These are phyloP conservation scores for Fusarium brevicatenulatum DNA, from an alignment of 2,329 filamentous ascomycete genomes.

Conservation along the genomic window DNA sequence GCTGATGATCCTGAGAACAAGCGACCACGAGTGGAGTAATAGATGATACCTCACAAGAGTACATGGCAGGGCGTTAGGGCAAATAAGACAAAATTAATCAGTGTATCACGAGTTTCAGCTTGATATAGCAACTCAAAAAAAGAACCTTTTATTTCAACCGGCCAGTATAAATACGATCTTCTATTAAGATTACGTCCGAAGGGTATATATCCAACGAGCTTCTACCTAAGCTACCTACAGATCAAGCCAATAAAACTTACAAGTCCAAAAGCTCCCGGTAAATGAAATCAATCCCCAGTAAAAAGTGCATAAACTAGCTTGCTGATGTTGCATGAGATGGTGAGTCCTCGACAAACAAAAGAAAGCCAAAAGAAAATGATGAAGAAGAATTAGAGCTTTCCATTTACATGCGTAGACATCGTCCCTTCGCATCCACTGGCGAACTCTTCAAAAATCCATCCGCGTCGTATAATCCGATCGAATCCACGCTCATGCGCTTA, in stretches of 20 bases:
- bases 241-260: background rate
- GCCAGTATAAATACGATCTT: slow-evolving; percentile 12
- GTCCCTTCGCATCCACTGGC: slow-evolving; percentile 48
- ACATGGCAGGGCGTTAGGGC: slow-evolving; percentile 38
- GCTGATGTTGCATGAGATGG: slow-evolving; percentile 12
- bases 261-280: background rate
- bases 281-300: background rate
- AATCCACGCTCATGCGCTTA: slow-evolving; percentile 50
- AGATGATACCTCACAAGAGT: background rate
- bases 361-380: slow-evolving; percentile 4
- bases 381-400: background rate
- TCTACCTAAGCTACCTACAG: slow-evolving; percentile 25
- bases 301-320: slow-evolving; percentile 21
- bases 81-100: slow-evolving; percentile 13
- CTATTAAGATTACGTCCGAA: slow-evolving; percentile 42
- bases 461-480: slow-evolving; percentile 56
- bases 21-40: slow-evolving; percentile 57
- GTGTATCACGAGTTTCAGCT: slow-evolving; percentile 8
- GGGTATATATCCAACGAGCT: slow-evolving; percentile 39
- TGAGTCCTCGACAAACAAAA: slow-evolving; percentile 22
- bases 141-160: background rate
- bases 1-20: slow-evolving; percentile 58
- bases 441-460: slow-evolving; percentile 58
- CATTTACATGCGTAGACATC: slow-evolving; percentile 44
- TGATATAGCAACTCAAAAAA: background rate